Base-by-base conservation (phyloP, 805 yeast species). In the Saturnispora quitensis region DNA sequence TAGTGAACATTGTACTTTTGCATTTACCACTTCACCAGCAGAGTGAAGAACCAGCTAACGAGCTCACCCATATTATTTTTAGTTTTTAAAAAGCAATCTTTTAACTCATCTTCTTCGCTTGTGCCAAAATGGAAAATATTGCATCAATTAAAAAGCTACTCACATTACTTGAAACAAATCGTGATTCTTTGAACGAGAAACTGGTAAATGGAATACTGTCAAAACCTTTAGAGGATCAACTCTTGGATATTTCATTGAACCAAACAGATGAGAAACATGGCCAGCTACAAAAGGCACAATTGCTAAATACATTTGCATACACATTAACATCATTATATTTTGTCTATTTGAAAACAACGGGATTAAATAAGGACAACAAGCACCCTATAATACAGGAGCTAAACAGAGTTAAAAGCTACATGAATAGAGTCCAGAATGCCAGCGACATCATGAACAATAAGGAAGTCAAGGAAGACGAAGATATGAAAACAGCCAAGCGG, bases 371-470 rank as follows among this genome's bases (percentile, higher is more conserved):
- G 6, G 76, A 83, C 1, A 73, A 72, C 10, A 63, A 67, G 6
- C 88, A 84, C 57, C 81, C 84, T 2, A 76, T 89, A 20, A 80
- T 82, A 81, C 68, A 68, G 31, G 95, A 86, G 60, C 68, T 87
- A 49, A 73, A 70, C 7, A 71, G 89, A 55, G 82, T 86, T 40
- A 85, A 84, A 62, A 61, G 72, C n/a, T 84, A 83, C 57, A 83
- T 85, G 81, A 74, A 74, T 38, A 73, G 81, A 60, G 73, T 78
- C 36, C 78, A 78, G 57, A 69, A 62, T 3, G 63, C 73, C 5
- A 70, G 69, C 20, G 45, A 66, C 53, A 49, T 58, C 34, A 55
- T 61, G 52, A 51, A 65, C 42, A 53, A 64, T n/a, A 59, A 64
- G 20, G 60, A 59, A 5, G 56, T 43, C 8, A 52, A 63, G 12